Evolutionary conservation across 1,139 yeast species (phyloP), one percentile per base, ranked within the genome.

Genomic region (Scheffersomyces insectosa): DNA sequence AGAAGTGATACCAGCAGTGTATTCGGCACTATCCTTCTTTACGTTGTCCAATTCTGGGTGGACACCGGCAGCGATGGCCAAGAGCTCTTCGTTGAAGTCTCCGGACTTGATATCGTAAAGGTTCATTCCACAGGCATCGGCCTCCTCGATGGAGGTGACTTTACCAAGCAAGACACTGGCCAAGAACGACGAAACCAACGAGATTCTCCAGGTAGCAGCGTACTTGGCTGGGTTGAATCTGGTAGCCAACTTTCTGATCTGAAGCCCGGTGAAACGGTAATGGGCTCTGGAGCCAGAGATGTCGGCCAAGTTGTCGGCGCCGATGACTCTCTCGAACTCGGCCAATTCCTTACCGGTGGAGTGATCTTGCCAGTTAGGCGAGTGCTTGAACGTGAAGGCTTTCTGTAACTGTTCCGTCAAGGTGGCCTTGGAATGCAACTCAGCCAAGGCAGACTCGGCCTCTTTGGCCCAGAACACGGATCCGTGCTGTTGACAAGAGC

Each of bases 281-380:
- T 90, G 97, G 3, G 96, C 96, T 53, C 85, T 79, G 9, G 96
- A 87, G 3, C 97, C 97, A 0, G 96, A 85, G 30, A 83, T 63
- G 23, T 68, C 56, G 3, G 96, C 93, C 57, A 90, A 66, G 7
- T 69, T 59, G 36, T 82, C 82, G 5, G 83, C 74, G 4, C 91
- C 89, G 3, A 77, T 79, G 2, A 72, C 71, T 0, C 62, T 63
- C 57, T 88, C 95, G 54, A 89, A 84, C 29, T 65, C 75, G 28
- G 70, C 58, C 43, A 89, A 74, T 60, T 90, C 96, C 23, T 71
- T 64, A 7, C 80, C 85, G 0, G 97, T 90, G 23, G 95, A 85
- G 57, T 88, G 95, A 60, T 90, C 97, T 62, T 90, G 97, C 97
- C 97, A 90, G 57, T 90, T 90, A 10, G 97, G 96, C 8, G 96